Conservation (phyloP, 805 yeast genomes). For the Spathaspora passalidarum region DNA sequence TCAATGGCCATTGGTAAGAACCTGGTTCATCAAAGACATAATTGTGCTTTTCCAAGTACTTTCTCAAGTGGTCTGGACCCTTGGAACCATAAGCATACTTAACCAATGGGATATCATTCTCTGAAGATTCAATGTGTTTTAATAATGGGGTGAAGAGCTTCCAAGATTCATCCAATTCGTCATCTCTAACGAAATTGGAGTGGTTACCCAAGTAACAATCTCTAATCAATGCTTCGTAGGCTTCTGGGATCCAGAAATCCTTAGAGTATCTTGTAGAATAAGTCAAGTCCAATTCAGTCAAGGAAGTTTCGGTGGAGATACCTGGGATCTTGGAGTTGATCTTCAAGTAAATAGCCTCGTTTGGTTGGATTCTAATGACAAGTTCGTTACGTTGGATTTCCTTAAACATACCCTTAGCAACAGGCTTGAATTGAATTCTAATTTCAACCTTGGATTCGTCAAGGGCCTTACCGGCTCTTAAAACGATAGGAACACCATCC, state of each 20-base stretch:
- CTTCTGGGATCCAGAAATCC: conserved; percentile 94
- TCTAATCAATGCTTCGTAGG: conserved; percentile 91
- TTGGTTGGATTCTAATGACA: conserved; percentile 91
- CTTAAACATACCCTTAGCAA: conserved; percentile 76
- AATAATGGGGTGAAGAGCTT: conserved; percentile 87
- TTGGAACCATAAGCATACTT: conserved; percentile 86
- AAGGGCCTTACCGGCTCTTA: conserved; percentile 97
- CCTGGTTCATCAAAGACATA: conserved; percentile 63
- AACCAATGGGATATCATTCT: conserved; percentile 63
- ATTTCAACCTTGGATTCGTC: conserved; percentile 94
- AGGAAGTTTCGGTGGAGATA: conserved; percentile 71
- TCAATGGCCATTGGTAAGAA: conserved; percentile 88
- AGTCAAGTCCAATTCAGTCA: conserved; percentile 88
- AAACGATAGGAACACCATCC: conserved; percentile 95
- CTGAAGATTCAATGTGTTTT: conserved; percentile 65
- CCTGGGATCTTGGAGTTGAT: conserved; percentile 95
- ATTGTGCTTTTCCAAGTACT: conserved; percentile 66
- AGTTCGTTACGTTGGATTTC: conserved; percentile 87
- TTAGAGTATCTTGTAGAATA: conserved; percentile 73
- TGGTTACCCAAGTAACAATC: conserved; percentile 91
- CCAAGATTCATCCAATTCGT: conserved; percentile 94
- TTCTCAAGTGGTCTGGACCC: conserved; percentile 69
- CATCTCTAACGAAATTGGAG: conserved; percentile 96
- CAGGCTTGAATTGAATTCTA: conserved; percentile 86
- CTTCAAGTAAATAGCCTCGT: conserved; percentile 91